Evolutionary conservation across 345 rosid genomes (phyloP).

Genomic region (Arabidopsis suecica): DNA sequence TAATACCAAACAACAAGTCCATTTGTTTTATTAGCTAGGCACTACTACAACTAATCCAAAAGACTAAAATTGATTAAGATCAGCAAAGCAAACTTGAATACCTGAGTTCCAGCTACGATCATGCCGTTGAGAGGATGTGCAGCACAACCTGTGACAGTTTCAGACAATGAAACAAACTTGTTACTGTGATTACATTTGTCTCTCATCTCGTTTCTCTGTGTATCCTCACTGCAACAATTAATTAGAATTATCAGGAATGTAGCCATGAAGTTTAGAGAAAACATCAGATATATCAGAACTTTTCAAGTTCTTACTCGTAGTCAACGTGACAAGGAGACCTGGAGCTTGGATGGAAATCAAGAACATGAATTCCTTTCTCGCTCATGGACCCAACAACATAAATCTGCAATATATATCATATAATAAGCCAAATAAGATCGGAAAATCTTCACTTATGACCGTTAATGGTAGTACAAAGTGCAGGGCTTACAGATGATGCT

Average conservation of each 20-base stretch:
- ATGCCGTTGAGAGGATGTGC: conserved; percentile 77
- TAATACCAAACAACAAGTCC: conserved; percentile 24
- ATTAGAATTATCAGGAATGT: conserved; percentile 21
- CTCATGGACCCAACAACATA: conserved; percentile 80
- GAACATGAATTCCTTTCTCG: conserved; percentile 78
- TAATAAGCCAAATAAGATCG: not conserved
- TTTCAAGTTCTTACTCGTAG: conserved; percentile 56
- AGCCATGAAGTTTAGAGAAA: conserved; percentile 13
- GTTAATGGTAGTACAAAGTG: conserved; percentile 4
- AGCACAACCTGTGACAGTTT: conserved; percentile 71
- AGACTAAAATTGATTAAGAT: conserved; percentile 15
- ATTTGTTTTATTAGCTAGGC: conserved; percentile 34
- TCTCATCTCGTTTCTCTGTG: conserved; percentile 37
- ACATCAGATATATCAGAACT: not conserved
- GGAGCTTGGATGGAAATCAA: conserved; percentile 84
- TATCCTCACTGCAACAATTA: conserved; percentile 54
- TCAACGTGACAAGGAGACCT: conserved; percentile 91
- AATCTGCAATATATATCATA: conserved; percentile 53
- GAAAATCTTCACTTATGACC: not conserved
- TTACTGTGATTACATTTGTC: conserved; percentile 56
- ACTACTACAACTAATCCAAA: conserved; percentile 15
- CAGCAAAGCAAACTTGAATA: conserved; percentile 33
- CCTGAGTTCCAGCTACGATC: conserved; percentile 89
- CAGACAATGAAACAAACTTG: conserved; percentile 74
- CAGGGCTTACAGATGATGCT: conserved; percentile 69